A percentile compares a stretch with the other conserved stretches of the same genome.
These are phyloP conservation scores for Xanthoparmelia taractica DNA, from an alignment of 495 filamentous ascomycete genomes.

Conservation along the genomic window DNA sequence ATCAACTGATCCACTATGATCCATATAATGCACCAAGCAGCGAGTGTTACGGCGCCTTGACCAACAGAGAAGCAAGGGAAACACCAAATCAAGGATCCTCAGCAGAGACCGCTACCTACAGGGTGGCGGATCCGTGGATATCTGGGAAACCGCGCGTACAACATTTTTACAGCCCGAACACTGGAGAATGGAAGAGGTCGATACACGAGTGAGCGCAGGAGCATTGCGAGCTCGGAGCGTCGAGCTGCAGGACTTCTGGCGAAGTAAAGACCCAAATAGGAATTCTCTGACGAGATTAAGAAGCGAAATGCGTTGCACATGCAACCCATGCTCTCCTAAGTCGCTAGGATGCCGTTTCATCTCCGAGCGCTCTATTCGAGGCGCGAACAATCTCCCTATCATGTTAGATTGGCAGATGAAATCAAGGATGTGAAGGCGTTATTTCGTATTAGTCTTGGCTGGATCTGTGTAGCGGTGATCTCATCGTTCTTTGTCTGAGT, in stretches of 20 bases:
- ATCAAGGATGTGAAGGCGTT: too few relatives aligned
- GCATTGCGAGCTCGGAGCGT: slow-evolving; percentile 8
- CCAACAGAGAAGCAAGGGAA: not conserved
- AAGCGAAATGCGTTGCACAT: too few relatives aligned
- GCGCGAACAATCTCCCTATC: too few relatives aligned
- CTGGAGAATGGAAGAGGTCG: not conserved
- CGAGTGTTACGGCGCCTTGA: not conserved
- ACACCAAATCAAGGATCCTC: slow-evolving; percentile 5
- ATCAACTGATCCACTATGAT: not conserved
- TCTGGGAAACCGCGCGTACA: not conserved
- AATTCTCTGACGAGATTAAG: too few relatives aligned
- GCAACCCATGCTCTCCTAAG: too few relatives aligned
- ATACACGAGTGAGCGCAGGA: slow-evolving; percentile 6
- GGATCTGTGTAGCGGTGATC: not conserved
- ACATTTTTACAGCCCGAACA: not conserved
- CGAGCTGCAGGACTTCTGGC: not conserved
- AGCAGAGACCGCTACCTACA: slow-evolving; percentile 4
- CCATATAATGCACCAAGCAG: not conserved
- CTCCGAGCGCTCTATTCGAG: too few relatives aligned
- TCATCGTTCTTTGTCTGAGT: not conserved
- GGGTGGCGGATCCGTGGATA: not conserved
- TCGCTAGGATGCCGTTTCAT: too few relatives aligned
- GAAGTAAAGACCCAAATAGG: not conserved
- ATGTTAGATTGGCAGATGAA: too few relatives aligned
- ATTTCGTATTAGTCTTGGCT: too few relatives aligned